phyloP scores from a whole-genome alignment of 2,329 filamentous ascomycete species.

The Nigrograna mackinnonii region DNA sequence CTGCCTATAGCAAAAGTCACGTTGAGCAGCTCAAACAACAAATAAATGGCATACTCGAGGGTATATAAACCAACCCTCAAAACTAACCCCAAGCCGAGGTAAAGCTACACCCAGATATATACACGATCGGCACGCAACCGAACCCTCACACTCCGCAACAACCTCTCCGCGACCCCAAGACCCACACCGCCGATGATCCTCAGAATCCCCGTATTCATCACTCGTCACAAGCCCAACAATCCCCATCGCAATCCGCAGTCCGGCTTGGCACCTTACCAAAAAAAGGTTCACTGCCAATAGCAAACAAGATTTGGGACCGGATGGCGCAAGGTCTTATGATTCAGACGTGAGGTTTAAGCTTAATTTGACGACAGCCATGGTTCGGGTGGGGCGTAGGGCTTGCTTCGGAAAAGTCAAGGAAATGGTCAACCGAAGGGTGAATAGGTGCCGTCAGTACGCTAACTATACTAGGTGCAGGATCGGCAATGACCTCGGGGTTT shows the following conservation, averaged over 20 bases:
- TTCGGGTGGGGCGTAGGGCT: no score
- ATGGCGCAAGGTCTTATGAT: neutral
- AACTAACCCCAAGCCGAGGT: no score
- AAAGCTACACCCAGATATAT: no score
- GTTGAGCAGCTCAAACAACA: neutral
- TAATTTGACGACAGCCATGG: neutral
- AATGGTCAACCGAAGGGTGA: neutral
- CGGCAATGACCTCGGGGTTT: neutral
- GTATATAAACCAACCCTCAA: neutral
- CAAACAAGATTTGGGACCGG: neutral
- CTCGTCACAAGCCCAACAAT: neutral
- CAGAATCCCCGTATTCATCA: neutral
- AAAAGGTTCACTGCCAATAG: conserved; percentile 1
- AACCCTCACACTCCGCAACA: no score
- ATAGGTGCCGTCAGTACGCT: neutral
- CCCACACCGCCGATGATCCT: no score
- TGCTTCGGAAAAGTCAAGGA: conserved; percentile 1
- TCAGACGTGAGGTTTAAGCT: neutral
- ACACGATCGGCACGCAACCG: neutral
- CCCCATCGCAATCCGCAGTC: neutral
- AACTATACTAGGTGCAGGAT: neutral
- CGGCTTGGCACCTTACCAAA: neutral
- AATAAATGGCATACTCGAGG: neutral
- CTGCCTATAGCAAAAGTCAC: neutral
- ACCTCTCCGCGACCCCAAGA: no score